Base-by-base conservation (phyloP, 805 yeast genomes). In the Komagataella kurtzmanii region DNA sequence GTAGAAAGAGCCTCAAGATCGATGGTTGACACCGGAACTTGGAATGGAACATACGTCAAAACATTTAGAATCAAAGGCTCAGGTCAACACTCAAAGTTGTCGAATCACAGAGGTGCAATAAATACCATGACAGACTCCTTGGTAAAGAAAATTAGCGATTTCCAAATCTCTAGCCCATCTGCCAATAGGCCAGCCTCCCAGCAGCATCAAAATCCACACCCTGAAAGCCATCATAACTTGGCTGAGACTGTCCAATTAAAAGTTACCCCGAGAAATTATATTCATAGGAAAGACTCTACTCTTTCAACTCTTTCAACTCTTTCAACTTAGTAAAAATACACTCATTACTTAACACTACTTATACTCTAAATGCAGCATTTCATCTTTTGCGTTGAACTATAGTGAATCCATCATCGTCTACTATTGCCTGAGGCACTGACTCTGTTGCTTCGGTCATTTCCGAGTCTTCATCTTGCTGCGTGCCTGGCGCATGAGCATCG, bases 381-480 rank as follows among this genome's bases (percentile, higher is more conserved):
- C 75, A 74, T n/a, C 85, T 81, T 61, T 79, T 81, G 61, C 78
- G 82, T 59, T 82, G 88, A 3, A 91, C 97, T 54, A 88, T 67
- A 59, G 89, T 93, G 61, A 91, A 91, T 1, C 98, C 99, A 62
- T 91, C 98, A 40, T 91, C 98, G 62, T 91, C 98, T 7, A 91
- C 75, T 7, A 85, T 63, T 1, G 96, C 95, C 8, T 75, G 85
- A 30, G 66, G 65, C 17, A 66, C 53, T 52, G 56, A 10, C 8
- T 62, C 62, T 2, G 63, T 69, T 17, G 64, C 73, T 24, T 61
- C 74, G 62, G 65, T 66, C 58, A 56, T 58, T 45, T 69, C 73
- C 44, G 65, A 70, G 5, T 66, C 74, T 46, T 61, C 69, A 3
- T 60, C 60, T 8, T 62, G 72, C 1, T 57, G 61, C 1, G 55